phyloP scores from a whole-genome alignment of 176 grass and related monocot genomes.

The Musa acuminata region DNA sequence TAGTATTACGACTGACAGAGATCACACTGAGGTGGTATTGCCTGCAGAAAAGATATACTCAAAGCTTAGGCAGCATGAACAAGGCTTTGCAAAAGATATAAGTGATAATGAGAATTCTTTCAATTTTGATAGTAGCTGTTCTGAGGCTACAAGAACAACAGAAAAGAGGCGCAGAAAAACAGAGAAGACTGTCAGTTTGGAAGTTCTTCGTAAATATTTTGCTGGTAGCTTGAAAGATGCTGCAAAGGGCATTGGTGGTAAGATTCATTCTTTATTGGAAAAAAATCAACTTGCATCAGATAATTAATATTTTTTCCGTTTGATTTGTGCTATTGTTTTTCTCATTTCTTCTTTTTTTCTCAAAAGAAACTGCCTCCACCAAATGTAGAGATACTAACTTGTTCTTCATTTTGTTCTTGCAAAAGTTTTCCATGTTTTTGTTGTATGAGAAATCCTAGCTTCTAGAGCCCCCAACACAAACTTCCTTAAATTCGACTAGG shows the following conservation, averaged over 20 bases:
- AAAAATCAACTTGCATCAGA: slow-evolving; percentile 21
- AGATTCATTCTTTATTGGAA: slow-evolving; percentile 24
- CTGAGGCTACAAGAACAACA: slow-evolving; percentile 26
- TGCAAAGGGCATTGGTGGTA: slow-evolving; percentile 85
- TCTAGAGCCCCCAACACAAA: no score
- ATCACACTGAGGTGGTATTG: no score
- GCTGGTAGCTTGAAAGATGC: slow-evolving; percentile 97
- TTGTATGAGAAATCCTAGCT: no score
- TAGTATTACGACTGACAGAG: neutral
- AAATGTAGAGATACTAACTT: neutral
- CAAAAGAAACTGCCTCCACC: neutral
- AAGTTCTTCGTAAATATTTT: slow-evolving; percentile 78
- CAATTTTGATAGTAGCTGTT: slow-evolving; percentile 21
- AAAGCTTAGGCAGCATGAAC: no score
- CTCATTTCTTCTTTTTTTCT: neutral
- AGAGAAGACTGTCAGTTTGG: slow-evolving; percentile 81
- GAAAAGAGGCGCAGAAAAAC: slow-evolving; percentile 67
- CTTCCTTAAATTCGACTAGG: no score
- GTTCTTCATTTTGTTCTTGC: no score
- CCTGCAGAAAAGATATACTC: no score
- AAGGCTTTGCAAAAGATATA: slow-evolving; percentile 20
- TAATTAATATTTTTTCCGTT: slow-evolving; percentile 21
- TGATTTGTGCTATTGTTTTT: neutral
- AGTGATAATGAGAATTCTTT: slow-evolving; percentile 7
- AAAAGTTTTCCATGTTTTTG: no score